A percentile compares a stretch with the other conserved stretches of the same genome.
Conservation (phyloP, 1,139 yeast genomes). For the Insectozyma bohioensis region DNA sequence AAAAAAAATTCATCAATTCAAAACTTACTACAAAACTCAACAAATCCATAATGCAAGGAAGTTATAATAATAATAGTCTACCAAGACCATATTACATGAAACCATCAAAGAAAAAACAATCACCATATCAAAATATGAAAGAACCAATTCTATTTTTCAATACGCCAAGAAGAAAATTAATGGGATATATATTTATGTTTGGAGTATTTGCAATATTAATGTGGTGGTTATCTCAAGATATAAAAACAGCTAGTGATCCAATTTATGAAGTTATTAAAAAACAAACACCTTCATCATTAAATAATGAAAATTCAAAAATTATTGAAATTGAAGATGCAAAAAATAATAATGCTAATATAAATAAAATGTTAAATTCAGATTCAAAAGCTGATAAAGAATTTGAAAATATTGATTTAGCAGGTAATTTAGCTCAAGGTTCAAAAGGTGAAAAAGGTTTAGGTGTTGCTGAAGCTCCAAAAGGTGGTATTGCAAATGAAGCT, state of each 20-base stretch:
- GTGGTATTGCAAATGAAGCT: slow-evolving; percentile 51
- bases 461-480: slow-evolving; percentile 49
- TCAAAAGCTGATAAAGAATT: slow-evolving; percentile 14
- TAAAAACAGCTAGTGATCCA: slow-evolving; percentile 30
- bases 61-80: slow-evolving; percentile 43
- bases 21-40: too few relatives aligned
- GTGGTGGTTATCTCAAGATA: slow-evolving; percentile 38
- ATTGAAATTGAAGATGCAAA: slow-evolving; percentile 2
- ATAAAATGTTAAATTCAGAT: slow-evolving; percentile 8
- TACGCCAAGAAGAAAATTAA: slow-evolving; percentile 35
- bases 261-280: slow-evolving; percentile 29
- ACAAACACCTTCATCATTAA: slow-evolving; percentile 3
- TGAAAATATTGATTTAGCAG: slow-evolving; percentile 34
- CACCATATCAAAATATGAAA: slow-evolving; percentile 35
- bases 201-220: slow-evolving; percentile 36
- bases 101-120: slow-evolving; percentile 34
- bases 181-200: slow-evolving; percentile 41
- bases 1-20: too few relatives aligned
- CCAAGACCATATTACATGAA: slow-evolving; percentile 53
- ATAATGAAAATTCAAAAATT: slow-evolving; percentile 2
- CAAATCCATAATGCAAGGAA: slow-evolving; percentile 39
- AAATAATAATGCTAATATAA: neutral
- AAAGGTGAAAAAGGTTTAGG: slow-evolving; percentile 46
- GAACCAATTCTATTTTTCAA: slow-evolving; percentile 35
- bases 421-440: slow-evolving; percentile 40